These are phyloP conservation scores for Sanghuangporus weigelae DNA, from an alignment of 1,284 basidiomycete genomes.

Conservation along the genomic window DNA sequence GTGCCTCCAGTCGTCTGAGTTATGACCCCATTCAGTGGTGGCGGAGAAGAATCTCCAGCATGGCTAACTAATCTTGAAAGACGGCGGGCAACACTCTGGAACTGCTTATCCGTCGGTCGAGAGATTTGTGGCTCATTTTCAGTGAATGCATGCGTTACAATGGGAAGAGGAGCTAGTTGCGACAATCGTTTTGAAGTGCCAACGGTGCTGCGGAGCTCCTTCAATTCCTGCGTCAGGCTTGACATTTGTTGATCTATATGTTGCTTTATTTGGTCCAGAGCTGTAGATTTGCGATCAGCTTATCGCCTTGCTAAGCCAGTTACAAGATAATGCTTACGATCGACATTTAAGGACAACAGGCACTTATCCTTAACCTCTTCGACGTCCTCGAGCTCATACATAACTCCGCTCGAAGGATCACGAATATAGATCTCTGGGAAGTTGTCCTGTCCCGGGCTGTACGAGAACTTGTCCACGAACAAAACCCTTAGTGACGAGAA, in stretches of 20 bases:
- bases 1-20: constrained; percentile 64
- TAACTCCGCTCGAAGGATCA: constrained; percentile 85
- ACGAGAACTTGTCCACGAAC: constrained; percentile 94
- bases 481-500: constrained; percentile 75
- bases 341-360: constrained; percentile 89
- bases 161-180: constrained; percentile 38
- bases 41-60: constrained; percentile 29
- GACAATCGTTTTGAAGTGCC: constrained; percentile 40
- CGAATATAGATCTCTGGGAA: constrained; percentile 96
- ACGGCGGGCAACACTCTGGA: constrained; percentile 64
- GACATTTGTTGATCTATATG: constrained; percentile 93
- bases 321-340: constrained; percentile 61
- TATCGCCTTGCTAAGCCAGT: neutral
- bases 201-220: constrained; percentile 78
- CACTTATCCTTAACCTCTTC: constrained; percentile 90
- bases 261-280: constrained; percentile 97
- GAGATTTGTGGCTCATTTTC: constrained; percentile 53
- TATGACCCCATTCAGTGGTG: constrained; percentile 29
- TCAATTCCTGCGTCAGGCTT: constrained; percentile 83
- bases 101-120: constrained; percentile 70
- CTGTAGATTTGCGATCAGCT: constrained; percentile 36
- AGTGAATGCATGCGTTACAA: constrained; percentile 49
- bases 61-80: constrained; percentile 57
- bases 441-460: constrained; percentile 88
- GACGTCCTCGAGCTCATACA: constrained; percentile 94